phyloP scores from a whole-genome alignment of 306 rosid genomes.

The Canavalia ensiformis region DNA sequence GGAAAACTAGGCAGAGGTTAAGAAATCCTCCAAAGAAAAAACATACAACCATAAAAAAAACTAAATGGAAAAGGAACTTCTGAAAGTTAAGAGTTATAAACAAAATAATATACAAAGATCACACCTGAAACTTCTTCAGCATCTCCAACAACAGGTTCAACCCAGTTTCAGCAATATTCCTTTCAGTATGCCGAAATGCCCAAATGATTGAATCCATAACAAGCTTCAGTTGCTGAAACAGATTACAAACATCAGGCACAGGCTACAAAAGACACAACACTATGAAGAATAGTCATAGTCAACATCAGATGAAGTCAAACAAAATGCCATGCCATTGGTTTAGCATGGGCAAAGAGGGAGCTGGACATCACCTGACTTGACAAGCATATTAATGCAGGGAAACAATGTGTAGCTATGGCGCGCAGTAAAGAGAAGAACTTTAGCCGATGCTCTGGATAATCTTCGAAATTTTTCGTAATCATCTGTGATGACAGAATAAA shows the following conservation, averaged over 20 bases:
- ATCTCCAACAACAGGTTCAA: slow-evolving; percentile 81
- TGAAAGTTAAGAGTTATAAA: slow-evolving; percentile 1
- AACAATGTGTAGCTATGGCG: slow-evolving; percentile 93
- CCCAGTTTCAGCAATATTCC: slow-evolving; percentile 97
- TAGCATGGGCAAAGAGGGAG: not conserved
- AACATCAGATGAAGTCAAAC: slow-evolving; percentile 26
- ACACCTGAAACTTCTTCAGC: slow-evolving; percentile 91
- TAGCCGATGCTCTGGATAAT: slow-evolving; percentile 98
- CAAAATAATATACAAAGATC: slow-evolving; percentile 16
- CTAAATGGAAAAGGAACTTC: not conserved
- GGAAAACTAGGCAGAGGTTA: not conserved
- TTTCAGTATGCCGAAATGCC: slow-evolving; percentile 98
- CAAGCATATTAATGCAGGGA: slow-evolving; percentile 81
- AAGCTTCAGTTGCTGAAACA: slow-evolving; percentile 88
- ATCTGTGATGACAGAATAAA: slow-evolving; percentile 60
- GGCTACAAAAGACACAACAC: slow-evolving; percentile 20
- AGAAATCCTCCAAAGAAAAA: slow-evolving; percentile 17
- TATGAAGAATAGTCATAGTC: not conserved
- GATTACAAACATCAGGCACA: slow-evolving; percentile 41
- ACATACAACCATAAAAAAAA: not conserved
- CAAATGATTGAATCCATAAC: slow-evolving; percentile 97
- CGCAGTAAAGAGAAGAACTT: slow-evolving; percentile 93
- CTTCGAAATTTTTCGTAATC: slow-evolving; percentile 96
- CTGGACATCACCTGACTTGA: slow-evolving; percentile 79
- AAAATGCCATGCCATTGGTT: not conserved